A percentile compares a stretch with the other conserved stretches of the same genome.
phyloP scores from a whole-genome alignment of 352 stramenopile species.

The Pythium folliculosum region DNA sequence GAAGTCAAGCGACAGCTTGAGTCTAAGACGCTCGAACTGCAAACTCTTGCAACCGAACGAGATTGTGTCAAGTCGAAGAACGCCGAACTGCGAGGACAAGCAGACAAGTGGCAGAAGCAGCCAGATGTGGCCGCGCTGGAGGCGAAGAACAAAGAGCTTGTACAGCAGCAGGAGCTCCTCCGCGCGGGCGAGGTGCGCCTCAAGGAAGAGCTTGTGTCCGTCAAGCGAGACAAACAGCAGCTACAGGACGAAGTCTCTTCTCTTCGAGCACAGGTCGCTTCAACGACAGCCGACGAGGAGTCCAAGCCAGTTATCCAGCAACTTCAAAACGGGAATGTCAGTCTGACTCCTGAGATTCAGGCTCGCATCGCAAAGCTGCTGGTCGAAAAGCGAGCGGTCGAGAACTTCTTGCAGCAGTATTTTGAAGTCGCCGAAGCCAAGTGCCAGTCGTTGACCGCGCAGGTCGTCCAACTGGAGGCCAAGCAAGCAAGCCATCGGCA shows the following conservation, averaged over 20 bases:
- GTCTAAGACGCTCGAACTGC: slow-evolving; percentile 1
- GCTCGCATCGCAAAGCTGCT: slow-evolving; percentile 24
- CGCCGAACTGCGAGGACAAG: not conserved
- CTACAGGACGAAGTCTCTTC: slow-evolving; percentile 6
- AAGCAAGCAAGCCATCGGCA: slow-evolving; percentile 29
- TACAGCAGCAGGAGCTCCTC: slow-evolving; percentile 3
- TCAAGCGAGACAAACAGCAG: slow-evolving; percentile 7
- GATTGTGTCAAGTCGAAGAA: not conserved
- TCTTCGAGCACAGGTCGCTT: not conserved
- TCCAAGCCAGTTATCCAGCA: not conserved
- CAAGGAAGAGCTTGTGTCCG: slow-evolving; percentile 3
- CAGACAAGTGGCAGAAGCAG: slow-evolving; percentile 5
- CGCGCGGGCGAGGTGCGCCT: not conserved
- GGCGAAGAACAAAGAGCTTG: slow-evolving; percentile 16
- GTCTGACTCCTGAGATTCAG: slow-evolving; percentile 24
- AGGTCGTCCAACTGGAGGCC: slow-evolving; percentile 36
- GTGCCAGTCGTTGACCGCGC: slow-evolving; percentile 37
- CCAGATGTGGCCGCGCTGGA: slow-evolving; percentile 10
- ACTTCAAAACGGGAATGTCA: not conserved
- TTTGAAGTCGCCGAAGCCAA: slow-evolving; percentile 50
- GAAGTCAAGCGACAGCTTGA: slow-evolving; percentile 17
- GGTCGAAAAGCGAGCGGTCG: slow-evolving; percentile 47
- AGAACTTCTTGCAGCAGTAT: slow-evolving; percentile 53
- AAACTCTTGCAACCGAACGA: not conserved
- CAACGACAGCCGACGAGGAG: not conserved